Base-by-base conservation (phyloP, 2,329 filamentous ascomycete species). In the Xylariales sp. region DNA sequence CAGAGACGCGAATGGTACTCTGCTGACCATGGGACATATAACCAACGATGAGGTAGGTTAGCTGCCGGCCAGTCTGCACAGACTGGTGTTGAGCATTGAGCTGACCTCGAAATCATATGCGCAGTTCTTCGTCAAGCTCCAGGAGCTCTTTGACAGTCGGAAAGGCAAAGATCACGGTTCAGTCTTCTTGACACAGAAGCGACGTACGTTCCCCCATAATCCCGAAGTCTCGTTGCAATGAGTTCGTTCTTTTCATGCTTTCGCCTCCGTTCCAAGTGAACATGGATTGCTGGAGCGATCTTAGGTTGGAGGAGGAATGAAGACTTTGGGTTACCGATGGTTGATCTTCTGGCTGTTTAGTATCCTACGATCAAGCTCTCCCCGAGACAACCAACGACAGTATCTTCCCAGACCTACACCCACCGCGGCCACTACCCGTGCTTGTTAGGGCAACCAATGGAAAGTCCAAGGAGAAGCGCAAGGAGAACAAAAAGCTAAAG, bases 401-500 rank as follows among this genome's bases (percentile, higher is more conserved):
- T 38, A 67, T 74, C 12, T 69, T 83, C 41, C 69, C 77, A 52
- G 82, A 88, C 48, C 69, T 82, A 2, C 62, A 74, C 42, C 74
- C 73, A 12, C 62, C 73, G 10, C 65, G 67, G 19, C 80, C 82
- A 5, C 66, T 85, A 12, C 83, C 89, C 6, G 67, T 97, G 42
- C 67, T 97, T 30, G 78, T 98, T 48, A 83, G 89, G 43, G 91
- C 88, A 12, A 85, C 85, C 23, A 88, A 97, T 60, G 88, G 87
- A 52, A 86, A 84, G 55, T 75, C 68, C 35, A 79, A 75, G 51
- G 68, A 64, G 44, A 70, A 74, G 45, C 71, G 73, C 39, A 61
- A 69, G 28, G 60, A 72, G 40, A 82, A 83, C 48, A 64, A 86
- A 49, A 95, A 90, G 61, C 63, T 86, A 48, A 95, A 91, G 61